Percentiles rank a stretch among this genome's conserved stretches.
These are phyloP conservation scores for Gnaphalium uliginosum DNA, from an alignment of 129 eudicot species.

Conservation along the genomic window DNA sequence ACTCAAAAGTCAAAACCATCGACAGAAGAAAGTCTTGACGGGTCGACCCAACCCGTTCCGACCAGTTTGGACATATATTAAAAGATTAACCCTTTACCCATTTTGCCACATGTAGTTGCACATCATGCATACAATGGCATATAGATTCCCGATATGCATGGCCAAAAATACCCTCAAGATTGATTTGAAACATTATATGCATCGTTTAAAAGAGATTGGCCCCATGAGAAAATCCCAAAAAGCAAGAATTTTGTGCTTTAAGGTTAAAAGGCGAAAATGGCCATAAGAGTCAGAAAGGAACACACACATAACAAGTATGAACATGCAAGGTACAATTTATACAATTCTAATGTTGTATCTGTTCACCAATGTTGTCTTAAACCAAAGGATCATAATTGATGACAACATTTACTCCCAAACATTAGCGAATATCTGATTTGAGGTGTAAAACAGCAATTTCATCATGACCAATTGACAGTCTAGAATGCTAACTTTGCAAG, in stretches of 20 bases:
- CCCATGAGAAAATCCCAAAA: not conserved
- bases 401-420: not conserved
- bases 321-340: not conserved
- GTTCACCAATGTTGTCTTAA: constrained; percentile 8
- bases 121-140: too few species aligned
- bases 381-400: not conserved
- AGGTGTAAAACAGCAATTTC: not conserved
- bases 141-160: not conserved
- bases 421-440: not conserved
- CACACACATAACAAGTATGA: not conserved
- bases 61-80: too few species aligned
- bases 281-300: not conserved
- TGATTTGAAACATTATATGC: not conserved
- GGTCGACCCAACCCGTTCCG: too few species aligned
- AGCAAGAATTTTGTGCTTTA: not conserved
- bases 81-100: too few species aligned
- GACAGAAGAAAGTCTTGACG: too few species aligned
- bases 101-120: too few species aligned
- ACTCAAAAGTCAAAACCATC: too few species aligned
- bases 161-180: not conserved
- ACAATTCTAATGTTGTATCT: not conserved
- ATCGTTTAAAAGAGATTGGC: not conserved
- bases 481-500: not conserved
- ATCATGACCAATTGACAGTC: not conserved
- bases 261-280: not conserved